Percentiles rank a stretch among this genome's conserved stretches.
Conservation (phyloP, 2,329 filamentous ascomycete genomes). For the Aspergillus sp. region DNA sequence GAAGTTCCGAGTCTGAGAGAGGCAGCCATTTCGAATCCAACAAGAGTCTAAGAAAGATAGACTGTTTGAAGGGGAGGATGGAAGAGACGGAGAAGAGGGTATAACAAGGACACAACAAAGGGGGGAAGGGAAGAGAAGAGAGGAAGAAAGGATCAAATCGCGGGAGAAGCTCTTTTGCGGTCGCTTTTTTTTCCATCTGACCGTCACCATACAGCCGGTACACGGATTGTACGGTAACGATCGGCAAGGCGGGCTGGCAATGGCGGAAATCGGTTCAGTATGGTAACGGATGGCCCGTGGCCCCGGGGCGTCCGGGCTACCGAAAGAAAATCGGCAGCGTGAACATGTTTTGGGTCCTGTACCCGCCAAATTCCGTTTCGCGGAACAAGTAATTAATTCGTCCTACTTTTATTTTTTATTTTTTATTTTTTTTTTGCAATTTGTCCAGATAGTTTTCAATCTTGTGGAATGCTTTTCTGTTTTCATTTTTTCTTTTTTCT, state of each 20-base stretch:
- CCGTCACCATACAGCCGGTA: conserved; percentile 34
- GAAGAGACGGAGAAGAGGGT: conserved; percentile 19
- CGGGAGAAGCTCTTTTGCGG: conserved; percentile 33
- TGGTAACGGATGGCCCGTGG: conserved; percentile 25
- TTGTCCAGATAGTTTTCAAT: too few relatives aligned
- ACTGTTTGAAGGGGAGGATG: conserved; percentile 33
- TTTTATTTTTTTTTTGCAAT: background rate
- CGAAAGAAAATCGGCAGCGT: conserved; percentile 11
- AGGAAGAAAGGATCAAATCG: conserved; percentile 10
- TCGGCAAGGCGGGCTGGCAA: conserved; percentile 11
- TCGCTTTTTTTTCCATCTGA: conserved; percentile 30
- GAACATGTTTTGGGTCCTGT: conserved; percentile 4
- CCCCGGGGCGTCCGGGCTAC: conserved; percentile 18
- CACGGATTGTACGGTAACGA: conserved; percentile 20
- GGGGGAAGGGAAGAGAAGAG: conserved; percentile 34
- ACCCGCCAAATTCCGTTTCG: conserved; percentile 17
- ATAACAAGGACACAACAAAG: conserved; percentile 26
- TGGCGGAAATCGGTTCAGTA: conserved; percentile 16
- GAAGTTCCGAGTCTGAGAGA: conserved; percentile 77
- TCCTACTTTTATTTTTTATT: background rate
- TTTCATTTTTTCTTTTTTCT: background rate
- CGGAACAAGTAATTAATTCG: conserved; percentile 7
- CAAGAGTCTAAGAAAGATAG: conserved; percentile 29
- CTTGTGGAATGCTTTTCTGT: background rate
- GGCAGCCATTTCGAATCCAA: conserved; percentile 68